Evolutionary conservation across 768 basidiomycete species (phyloP).

Genomic region (Rhodotorula toruloides): DNA sequence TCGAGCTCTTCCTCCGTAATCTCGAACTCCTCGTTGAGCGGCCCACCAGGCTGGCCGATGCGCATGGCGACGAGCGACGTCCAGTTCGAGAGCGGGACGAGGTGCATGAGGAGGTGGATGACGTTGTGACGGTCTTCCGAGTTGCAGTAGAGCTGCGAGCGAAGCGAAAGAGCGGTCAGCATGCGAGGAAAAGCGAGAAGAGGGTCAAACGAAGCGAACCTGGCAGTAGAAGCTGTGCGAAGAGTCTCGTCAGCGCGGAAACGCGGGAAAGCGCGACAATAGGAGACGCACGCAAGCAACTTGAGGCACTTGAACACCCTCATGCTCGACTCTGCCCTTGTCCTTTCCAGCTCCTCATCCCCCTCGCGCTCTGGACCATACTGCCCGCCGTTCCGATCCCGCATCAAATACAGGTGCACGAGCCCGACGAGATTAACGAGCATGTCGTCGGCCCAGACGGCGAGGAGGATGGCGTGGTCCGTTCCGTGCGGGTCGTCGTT

Average conservation of each 20-base stretch:
- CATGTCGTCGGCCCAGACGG: slow-evolving; percentile 22
- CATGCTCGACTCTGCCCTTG: slow-evolving; percentile 19
- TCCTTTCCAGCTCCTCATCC: slow-evolving; percentile 14
- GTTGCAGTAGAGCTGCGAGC: slow-evolving; percentile 21
- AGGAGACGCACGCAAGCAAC: slow-evolving; percentile 11
- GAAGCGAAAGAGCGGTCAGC: not conserved
- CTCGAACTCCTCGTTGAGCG: slow-evolving; percentile 15
- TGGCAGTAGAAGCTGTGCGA: slow-evolving; percentile 32
- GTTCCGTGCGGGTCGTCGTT: slow-evolving; percentile 15
- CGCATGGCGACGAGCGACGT: not conserved
- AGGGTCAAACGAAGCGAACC: not conserved
- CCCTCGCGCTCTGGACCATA: slow-evolving; percentile 7
- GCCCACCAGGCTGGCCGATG: slow-evolving; percentile 18
- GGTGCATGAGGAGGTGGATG: slow-evolving; percentile 22
- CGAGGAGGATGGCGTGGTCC: slow-evolving; percentile 35
- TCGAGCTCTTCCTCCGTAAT: slow-evolving; percentile 21
- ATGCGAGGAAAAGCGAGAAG: too few species aligned
- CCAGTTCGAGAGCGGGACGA: slow-evolving; percentile 23
- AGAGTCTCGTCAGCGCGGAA: not conserved
- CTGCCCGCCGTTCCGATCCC: not conserved
- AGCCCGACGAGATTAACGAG: slow-evolving; percentile 31
- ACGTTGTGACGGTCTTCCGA: slow-evolving; percentile 34
- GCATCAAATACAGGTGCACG: slow-evolving; percentile 1
- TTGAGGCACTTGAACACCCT: slow-evolving; percentile 30
- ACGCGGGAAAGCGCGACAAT: not conserved